These are phyloP conservation scores for Abrus precatorius DNA, from an alignment of 306 rosid genomes.

Conservation along the genomic window DNA sequence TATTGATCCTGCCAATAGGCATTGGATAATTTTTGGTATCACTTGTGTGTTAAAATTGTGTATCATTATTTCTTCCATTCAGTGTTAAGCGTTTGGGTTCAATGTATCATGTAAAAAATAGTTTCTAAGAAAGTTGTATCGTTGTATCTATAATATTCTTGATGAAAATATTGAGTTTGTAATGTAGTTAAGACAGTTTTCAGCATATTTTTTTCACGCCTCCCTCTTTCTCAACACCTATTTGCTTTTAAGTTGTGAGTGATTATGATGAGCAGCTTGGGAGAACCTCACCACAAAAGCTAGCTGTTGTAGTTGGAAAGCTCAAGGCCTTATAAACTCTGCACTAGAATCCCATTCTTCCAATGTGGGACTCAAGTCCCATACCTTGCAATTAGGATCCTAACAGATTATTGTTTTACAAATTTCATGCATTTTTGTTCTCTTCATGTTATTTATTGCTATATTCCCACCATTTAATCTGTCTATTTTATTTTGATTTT, in stretches of 20 bases:
- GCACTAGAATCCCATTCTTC: no score
- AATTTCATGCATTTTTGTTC: slow-evolving; percentile 26
- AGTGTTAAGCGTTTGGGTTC: slow-evolving; percentile 2
- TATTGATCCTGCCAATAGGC: neutral
- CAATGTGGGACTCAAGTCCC: no score
- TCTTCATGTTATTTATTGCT: slow-evolving; percentile 27
- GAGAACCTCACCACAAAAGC: no score
- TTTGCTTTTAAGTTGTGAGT: neutral
- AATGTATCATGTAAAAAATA: neutral
- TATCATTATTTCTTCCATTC: neutral
- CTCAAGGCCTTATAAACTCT: no score
- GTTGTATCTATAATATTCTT: neutral
- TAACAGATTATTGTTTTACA: neutral
- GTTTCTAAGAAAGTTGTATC: neutral
- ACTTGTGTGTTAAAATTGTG: neutral
- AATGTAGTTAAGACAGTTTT: neutral
- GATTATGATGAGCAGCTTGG: neutral
- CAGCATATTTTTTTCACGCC: neutral
- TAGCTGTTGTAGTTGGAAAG: no score
- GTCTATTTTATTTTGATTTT: slow-evolving; percentile 43
- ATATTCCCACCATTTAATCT: slow-evolving; percentile 21
- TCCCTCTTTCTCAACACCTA: neutral
- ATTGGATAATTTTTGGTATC: slow-evolving; percentile 4
- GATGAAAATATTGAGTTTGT: neutral
- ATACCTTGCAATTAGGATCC: no score